Evolutionary conservation across 1,139 yeast genomes (phyloP).

Genomic region (Hyphopichia khmerensis): DNA sequence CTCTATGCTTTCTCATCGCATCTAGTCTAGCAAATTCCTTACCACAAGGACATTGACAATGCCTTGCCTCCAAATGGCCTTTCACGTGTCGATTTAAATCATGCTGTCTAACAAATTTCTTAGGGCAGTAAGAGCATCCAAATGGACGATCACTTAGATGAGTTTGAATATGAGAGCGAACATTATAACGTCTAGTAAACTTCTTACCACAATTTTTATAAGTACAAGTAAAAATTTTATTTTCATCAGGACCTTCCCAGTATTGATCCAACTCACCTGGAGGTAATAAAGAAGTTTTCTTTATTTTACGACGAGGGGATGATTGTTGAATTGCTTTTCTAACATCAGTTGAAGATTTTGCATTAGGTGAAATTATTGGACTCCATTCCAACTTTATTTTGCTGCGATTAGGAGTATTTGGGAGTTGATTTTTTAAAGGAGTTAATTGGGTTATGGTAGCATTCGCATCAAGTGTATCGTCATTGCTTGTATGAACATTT

Average conservation of each 20-base stretch:
- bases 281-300: slow-evolving; percentile 73
- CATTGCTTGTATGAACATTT: slow-evolving; percentile 20
- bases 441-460: slow-evolving; percentile 43
- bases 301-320: slow-evolving; percentile 45
- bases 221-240: slow-evolving; percentile 67
- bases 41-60: slow-evolving; percentile 81
- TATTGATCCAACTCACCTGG: slow-evolving; percentile 87
- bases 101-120: slow-evolving; percentile 84
- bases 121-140: slow-evolving; percentile 59
- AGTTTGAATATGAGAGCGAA: slow-evolving; percentile 96
- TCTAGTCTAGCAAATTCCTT: slow-evolving; percentile 88
- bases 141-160: slow-evolving; percentile 94
- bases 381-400: slow-evolving; percentile 52
- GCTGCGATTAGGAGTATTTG: slow-evolving; percentile 38
- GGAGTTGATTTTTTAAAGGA: slow-evolving; percentile 31
- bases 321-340: slow-evolving; percentile 39
- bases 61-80: slow-evolving; percentile 77
- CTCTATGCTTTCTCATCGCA: slow-evolving; percentile 79
- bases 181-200: slow-evolving; percentile 87
- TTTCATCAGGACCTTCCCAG: slow-evolving; percentile 76
- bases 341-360: slow-evolving; percentile 37
- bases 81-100: slow-evolving; percentile 89
- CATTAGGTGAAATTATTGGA: slow-evolving; percentile 50
- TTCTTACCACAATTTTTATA: slow-evolving; percentile 79
- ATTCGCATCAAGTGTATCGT: slow-evolving; percentile 39